Base-by-base conservation (phyloP, 768 basidiomycete genomes). In the Sarcomyxa edulis region DNA sequence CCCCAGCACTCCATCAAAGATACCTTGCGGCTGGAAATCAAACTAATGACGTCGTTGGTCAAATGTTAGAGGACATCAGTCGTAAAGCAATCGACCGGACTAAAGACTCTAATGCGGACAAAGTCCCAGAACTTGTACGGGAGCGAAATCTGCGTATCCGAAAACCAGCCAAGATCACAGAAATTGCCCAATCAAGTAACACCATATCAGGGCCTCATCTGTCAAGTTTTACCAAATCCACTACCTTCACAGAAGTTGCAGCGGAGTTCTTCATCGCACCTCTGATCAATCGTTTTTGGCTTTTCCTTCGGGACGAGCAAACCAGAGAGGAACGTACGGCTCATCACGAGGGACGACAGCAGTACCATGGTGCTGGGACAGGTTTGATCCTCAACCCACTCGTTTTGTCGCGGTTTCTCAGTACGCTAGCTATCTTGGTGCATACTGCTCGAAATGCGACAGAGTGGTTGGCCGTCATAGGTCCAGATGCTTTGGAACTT, bases 281-380 rank as follows among this genome's bases (percentile, higher is more conserved):
- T 0, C 66, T 98, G 37, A 75, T 97, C 61, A 85, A 93, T 49
- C 77, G 83, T n/a, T 96, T 98, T 61, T 99, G 93, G 93, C 54
- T 72, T n/a, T 90, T 94, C 62, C 75, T 96, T 31, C 78, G 87
- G 6, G 91, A 95, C 49, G 82, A 88, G 51, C 80, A 86, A 48
- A 69, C 75, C 2, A 72, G 89, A 25, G 86, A 91, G 51, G 73
- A 77, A 36, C 73, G 87, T 28, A 83, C 83, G 2, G 68, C 74
- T 2, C 69, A 71, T 27, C 68, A 68, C n/a, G 61, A 72, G 19
- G 65, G 64, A n/a, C 54, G 78, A 19, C 57, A 71, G 28, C 69
- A 68, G 37, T 90, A 88, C 51, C 71, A 72, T 11, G 77, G 84
- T 1, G 78, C 85, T 0, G 90, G 89, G 7, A 83, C 88, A 1